Conservation (phyloP, 768 basidiomycete genomes). For the Lactarius deliciosus region DNA sequence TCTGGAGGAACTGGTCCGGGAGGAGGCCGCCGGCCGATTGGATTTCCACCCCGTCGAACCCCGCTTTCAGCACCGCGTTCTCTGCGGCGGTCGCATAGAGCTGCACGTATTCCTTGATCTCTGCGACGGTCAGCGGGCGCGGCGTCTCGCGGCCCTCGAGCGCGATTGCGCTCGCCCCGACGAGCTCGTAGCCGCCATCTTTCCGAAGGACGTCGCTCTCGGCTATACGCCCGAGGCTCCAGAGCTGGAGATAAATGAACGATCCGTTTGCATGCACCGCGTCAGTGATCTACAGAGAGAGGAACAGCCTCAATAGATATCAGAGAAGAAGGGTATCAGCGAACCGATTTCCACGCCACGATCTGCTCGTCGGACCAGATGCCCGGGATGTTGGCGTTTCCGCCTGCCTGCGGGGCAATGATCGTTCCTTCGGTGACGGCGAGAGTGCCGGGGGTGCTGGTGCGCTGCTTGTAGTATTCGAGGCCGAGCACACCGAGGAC, state of each 20-base stretch:
- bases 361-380: conserved; percentile 53
- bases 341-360: conserved; percentile 52
- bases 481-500: conserved; percentile 40
- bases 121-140: conserved; percentile 45
- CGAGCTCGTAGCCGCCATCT: background rate
- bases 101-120: conserved; percentile 50
- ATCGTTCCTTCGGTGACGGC: conserved; percentile 59
- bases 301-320: background rate
- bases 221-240: conserved; percentile 48
- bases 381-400: conserved; percentile 43
- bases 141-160: conserved; percentile 32
- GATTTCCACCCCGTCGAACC: conserved; percentile 36
- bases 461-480: conserved; percentile 52
- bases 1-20: conserved; percentile 42
- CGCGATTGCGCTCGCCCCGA: conserved; percentile 2
- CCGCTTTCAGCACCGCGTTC: conserved; percentile 35
- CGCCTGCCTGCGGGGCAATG: conserved; percentile 53
- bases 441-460: conserved; percentile 49
- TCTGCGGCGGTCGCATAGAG: conserved; percentile 43
- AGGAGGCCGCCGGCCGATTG: conserved; percentile 37
- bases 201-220: conserved; percentile 2
- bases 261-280: conserved; percentile 46
- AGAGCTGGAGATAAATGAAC: conserved; percentile 47
- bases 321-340: conserved; percentile 7
- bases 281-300: conserved; percentile 30